Base-by-base conservation (phyloP, 148 eudicot genomes). In the Chenopodium album region DNA sequence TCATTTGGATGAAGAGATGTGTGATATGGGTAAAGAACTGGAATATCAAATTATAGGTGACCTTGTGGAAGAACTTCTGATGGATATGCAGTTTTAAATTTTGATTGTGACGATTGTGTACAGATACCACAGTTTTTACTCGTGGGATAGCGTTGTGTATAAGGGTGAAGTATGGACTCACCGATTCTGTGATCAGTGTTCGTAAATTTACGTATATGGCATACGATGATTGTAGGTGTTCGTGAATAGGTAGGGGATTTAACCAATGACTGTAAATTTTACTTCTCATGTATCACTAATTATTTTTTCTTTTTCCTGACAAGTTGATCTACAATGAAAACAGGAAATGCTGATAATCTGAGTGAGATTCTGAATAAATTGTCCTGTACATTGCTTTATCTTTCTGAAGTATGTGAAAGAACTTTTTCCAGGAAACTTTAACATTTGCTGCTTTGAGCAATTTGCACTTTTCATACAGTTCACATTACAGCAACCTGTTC, bases 11-110 rank as follows among this genome's bases (percentile, higher is more conserved):
- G 94, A 94, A 46, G 94, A 96, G n/a, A 77, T 86, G 20, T 87
- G 81, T 79, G 89, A 81, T 77, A 44, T 96, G 19, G 90, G 92
- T 52, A 88, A 86, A 82, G 94, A 92, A 56, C 46, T 94, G 31
- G 98, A 94, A 87, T 77, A 50, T 75, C 85, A 78, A 73, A 88
- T 96, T 65, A 86, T 84, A 77, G 88, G 84, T 12, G 89, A 91
- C 66, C 82, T 96, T 62, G 82, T 96, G 52, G 92, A 91, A 22
- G 98, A 94, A 88, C 82, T 89, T 48, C 86, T 91, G 79, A 78
- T 85, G 76, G 95, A 92, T 62, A 83, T 91, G 85, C 44, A 63
- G 71, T 68, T 76, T 78, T 86, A 79, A 62, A 47, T 73, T 76
- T 81, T 86, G 78, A 64, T 28, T 59, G 64, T 78, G 87, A 78